Percentiles rank a stretch among this genome's conserved stretches.
phyloP scores from a whole-genome alignment of 2,329 filamentous ascomycete species.

The Tolypocladium ovalisporum region DNA sequence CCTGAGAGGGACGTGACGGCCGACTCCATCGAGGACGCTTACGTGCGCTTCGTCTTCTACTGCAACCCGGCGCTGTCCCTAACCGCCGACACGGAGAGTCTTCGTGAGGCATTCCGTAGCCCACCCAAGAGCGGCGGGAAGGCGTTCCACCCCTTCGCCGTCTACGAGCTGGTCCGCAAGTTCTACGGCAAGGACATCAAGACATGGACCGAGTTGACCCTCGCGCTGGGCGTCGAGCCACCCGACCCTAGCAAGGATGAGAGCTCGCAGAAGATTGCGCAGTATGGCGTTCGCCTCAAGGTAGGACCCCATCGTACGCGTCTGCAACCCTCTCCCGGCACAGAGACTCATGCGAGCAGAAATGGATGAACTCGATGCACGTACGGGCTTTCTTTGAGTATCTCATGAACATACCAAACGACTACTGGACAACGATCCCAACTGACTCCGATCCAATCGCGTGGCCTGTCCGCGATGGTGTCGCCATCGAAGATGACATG shows the following conservation, averaged over 20 bases:
- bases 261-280: conserved; percentile 87
- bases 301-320: conserved; percentile 29
- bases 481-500: conserved; percentile 78
- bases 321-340: neutral
- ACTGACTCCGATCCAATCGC: conserved; percentile 49
- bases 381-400: conserved; percentile 93
- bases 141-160: conserved; percentile 63
- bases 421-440: conserved; percentile 72
- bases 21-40: conserved; percentile 68
- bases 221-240: conserved; percentile 79
- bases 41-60: conserved; percentile 75
- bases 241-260: conserved; percentile 74
- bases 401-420: conserved; percentile 63
- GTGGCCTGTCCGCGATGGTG: conserved; percentile 63
- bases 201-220: conserved; percentile 82
- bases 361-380: conserved; percentile 97
- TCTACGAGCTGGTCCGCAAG: conserved; percentile 70
- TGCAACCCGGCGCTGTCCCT: conserved; percentile 71
- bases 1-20: conserved; percentile 59
- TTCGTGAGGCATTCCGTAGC: conserved; percentile 65
- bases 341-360: conserved; percentile 30
- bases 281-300: conserved; percentile 88
- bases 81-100: conserved; percentile 56
- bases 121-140: conserved; percentile 85
- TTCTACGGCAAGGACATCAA: conserved; percentile 77